Base-by-base conservation (phyloP, 2,329 filamentous ascomycete species). In the Colletotrichum trifolii region DNA sequence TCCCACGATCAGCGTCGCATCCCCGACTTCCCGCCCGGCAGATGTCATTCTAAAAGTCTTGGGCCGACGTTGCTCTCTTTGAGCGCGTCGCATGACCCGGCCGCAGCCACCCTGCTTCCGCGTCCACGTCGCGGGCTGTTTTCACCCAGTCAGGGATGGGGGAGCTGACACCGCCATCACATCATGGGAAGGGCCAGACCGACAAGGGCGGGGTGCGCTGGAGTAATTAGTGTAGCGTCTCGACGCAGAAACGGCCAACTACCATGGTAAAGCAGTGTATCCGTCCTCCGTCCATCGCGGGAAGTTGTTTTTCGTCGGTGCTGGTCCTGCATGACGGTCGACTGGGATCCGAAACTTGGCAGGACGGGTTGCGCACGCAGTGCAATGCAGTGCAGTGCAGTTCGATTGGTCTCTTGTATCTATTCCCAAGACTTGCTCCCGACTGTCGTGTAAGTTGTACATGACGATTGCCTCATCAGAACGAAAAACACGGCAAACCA, bases 91-190 rank as follows among this genome's bases (percentile, higher is more conserved):
- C 47, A 49, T 57, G 52, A 65, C 58, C 63, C 25, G 25, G 35
- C 38, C 56, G 58, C 63, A 65, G 63, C 58, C 58, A 62, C 58
- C 46, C 36, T 40, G 25, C 25, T 25, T 25, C 25, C 25, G 25
- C 50, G 45, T 56, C 63, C 63, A 63, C 63, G 63, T 62, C 58
- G 63, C 53, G 40, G 60, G 46, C 58, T 53, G 63, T 57, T 62
- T 57, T 63, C 63, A 13, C 62, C 63, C 63, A 62, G 39, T 56
- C 40, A 48, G 46, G 40, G n/a, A 39, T 15, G 52, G 35, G 17
- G 40, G 53, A 61, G 61, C 61, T 61, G 56, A 64, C 61, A 64
- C 61, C 61, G 50, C 57, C 61, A 52, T 64, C 47, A 36, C 50
- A 65, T 62, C 46, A 56, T 53, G 43, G 42, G 35, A 47, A 40